Conservation (phyloP, 345 rosid species). For the Citrus hindsii region DNA sequence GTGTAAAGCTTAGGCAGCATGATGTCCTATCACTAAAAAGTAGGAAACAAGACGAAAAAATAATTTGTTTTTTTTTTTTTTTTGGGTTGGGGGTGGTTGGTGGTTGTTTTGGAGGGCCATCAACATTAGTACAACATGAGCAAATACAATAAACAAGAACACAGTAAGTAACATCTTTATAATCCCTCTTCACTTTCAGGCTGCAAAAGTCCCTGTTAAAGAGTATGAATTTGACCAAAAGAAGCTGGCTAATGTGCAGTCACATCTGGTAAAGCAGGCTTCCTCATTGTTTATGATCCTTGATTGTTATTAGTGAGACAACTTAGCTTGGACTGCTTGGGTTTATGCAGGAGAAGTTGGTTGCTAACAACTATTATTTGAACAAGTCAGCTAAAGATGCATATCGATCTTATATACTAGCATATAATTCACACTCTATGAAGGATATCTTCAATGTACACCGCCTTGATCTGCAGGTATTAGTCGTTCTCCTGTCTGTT, state of each 20-base stretch:
- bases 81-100: too few species aligned
- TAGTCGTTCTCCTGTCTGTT: neutral
- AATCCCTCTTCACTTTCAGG: slow-evolving; percentile 33
- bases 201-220: slow-evolving; percentile 87
- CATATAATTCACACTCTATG: slow-evolving; percentile 95
- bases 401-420: slow-evolving; percentile 78
- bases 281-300: neutral
- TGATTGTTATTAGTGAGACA: neutral
- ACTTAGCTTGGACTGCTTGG: slow-evolving; percentile 8
- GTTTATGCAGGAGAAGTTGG: slow-evolving; percentile 75
- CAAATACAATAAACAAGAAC: neutral
- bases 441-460: slow-evolving; percentile 94
- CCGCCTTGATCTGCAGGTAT: slow-evolving; percentile 88
- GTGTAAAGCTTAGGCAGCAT: neutral
- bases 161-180: neutral
- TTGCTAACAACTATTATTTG: slow-evolving; percentile 59
- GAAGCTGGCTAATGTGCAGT: slow-evolving; percentile 78
- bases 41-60: neutral
- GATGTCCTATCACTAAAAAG: neutral
- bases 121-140: neutral
- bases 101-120: neutral
- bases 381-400: slow-evolving; percentile 97
- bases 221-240: slow-evolving; percentile 83
- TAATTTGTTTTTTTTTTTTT: too few species aligned
- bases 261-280: slow-evolving; percentile 65